Base-by-base conservation (phyloP, 2,329 filamentous ascomycete genomes). In the Colletotrichum musicola region DNA sequence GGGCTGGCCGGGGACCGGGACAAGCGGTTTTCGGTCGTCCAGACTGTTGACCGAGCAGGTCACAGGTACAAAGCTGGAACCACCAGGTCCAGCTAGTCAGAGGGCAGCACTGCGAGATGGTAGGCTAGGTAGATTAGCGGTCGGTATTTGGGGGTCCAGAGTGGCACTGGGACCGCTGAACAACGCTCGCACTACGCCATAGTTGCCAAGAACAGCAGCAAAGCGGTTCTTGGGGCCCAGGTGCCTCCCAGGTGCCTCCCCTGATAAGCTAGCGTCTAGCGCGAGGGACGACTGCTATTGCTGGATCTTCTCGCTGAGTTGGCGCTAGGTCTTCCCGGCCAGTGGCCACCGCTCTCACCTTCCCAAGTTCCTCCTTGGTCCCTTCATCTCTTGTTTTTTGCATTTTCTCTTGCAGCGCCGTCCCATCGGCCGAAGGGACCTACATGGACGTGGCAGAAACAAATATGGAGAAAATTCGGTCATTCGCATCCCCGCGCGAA, bases 81-180 rank as follows among this genome's bases (percentile, higher is more conserved):
- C 42, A 42, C 30, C 16, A 61, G 27, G 42, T 27, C 42, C 47
- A 53, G 27, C 59, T 54, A 62, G 59, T 44, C 50, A 62, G 59
- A 62, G 49, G 22, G 40, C 59, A 44, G 13, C 59, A 54, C 12
- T 30, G 49, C 27, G 35, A 22, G 55, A 47, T 68, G 62, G 54
- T 38, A 61, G 44, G 62, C 54, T 61, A 68, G 62, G 49, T 61
- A 68, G 40, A 65, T 68, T 68, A 44, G 65, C 65, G 54, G 65
- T 49, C 40, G 51, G 54, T 13, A 42, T 59, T 53, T 50, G 61
- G 54, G 64, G 60, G 61, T 44, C 56, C 61, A 27, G 18, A 44
- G 14, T 64, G 49, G 27, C 50, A 55, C 38, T 59, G 64, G 58
- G 14, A 35, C 30, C 30, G 30, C 30, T 35, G 30, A 35, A 10